Conservation (phyloP, 371 early-diverging fungal genomes). For the Saksenaea oblongispora region DNA sequence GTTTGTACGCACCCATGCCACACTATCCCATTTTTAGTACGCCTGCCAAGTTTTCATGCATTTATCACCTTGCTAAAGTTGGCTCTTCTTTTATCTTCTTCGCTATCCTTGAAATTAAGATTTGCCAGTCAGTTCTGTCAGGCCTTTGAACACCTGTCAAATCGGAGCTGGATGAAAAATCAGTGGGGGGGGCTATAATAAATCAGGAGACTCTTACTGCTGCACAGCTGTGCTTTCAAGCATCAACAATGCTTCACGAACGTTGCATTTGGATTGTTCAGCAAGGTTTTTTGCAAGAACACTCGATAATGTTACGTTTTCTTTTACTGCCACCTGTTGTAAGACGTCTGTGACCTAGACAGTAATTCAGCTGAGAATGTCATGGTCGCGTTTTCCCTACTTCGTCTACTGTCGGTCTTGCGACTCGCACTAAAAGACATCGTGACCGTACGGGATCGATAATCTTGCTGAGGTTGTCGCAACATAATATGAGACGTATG, state of each 20-base stretch:
- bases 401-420: constrained; percentile 77
- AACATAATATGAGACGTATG: constrained; percentile 94
- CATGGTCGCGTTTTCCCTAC: constrained; percentile 28
- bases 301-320: constrained; percentile 71
- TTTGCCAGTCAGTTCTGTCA: constrained; percentile 90
- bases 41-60: neutral
- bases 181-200: constrained; percentile 46
- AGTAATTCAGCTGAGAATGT: neutral
- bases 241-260: constrained; percentile 88
- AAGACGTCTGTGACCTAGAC: constrained; percentile 66
- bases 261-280: constrained; percentile 76
- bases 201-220: constrained; percentile 48
- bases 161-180: constrained; percentile 18
- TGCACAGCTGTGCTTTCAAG: constrained; percentile 87
- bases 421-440: constrained; percentile 91
- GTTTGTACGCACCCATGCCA: constrained; percentile 60
- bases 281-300: constrained; percentile 71
- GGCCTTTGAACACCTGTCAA: constrained; percentile 55
- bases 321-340: constrained; percentile 74
- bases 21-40: neutral
- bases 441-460: constrained; percentile 97
- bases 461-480: constrained; percentile 88
- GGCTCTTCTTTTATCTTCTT: constrained; percentile 74
- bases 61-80: constrained; percentile 57
- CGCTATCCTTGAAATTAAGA: constrained; percentile 71